Evolutionary conservation across 1,284 basidiomycete genomes (phyloP), one percentile per base, ranked within the genome.

Genomic region (Malassezia japonica): DNA sequence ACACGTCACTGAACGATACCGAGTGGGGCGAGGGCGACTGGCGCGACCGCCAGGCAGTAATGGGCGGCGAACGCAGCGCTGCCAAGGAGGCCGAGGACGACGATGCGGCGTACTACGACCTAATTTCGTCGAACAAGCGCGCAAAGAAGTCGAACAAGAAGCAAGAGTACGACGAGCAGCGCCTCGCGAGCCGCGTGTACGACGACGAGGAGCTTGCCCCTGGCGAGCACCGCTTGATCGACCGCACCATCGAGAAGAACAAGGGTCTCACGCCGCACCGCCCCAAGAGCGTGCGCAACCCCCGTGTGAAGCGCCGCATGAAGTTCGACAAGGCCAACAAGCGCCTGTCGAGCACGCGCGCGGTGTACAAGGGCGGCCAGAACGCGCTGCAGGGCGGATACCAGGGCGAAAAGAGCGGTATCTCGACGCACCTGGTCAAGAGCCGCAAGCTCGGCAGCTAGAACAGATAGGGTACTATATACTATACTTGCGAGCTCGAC

Each of bases 311-410:
- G 67, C 67, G 70, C 55, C 53, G 70, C 20, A 51, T 60, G 59
- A 65, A 61, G 55, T 72, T 64, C 62, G 70, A 72, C 23, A 50
- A 63, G 48, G 70, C 70, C 36, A 62, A 68, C 50, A 72, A 71
- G 64, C 67, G 67, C 56, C 59, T 72, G 24, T 50, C 57, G 2
- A 62, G 58, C 36, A 61, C 60, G 34, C 61, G 65, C 40, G 63
- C 70, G 4, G 63, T 70, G n/a, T 72, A 64, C 62, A 72, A 71
- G 53, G 70, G 70, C 18, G 70, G 70, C 9, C 67, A 69, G 50
- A 47, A 54, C 18, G 57, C 50, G n/a, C 47, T 71, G 15, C 60
- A 71, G 39, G 68, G 68, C 23, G 68, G 67, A 37, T 72, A 72
- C 42, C 56, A 44, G 34, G 70, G 70, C 41, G 70, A 72, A 49